Evolutionary conservation across 2,329 filamentous ascomycete species (phyloP), one percentile per base, ranked within the genome.

Genomic region (Didymella pinodella): DNA sequence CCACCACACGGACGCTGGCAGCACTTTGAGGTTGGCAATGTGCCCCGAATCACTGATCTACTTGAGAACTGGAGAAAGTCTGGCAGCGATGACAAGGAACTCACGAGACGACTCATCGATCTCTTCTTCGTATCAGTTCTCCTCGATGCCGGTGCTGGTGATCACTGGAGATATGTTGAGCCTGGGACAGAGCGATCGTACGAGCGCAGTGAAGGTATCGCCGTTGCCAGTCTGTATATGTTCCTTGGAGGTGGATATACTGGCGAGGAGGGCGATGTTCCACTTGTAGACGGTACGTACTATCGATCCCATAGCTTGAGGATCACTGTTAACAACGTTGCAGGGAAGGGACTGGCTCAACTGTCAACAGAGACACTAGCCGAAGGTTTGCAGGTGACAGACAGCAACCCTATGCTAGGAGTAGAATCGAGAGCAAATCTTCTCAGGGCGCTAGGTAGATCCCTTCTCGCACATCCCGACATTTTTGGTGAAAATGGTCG

Each of bases 81-180:
- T 31, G 67, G 68, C 0, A 51, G 91, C 32, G 90, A 95, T 72
- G 84, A 82, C 59, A 85, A 86, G 45, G 91, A 94, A 77, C 84
- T 87, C 59, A 90, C 89, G 59, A 87, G 90, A 55, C 85, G 91
- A 60, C 78, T 93, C 60, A 85, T 94, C 57, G 91, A 93, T 68
- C 82, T 93, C 25, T 93, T 92, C 78, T 81, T 93, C 46, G 81
- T 95, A 61, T 93, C 91, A 50, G 91, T 95, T 4, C 80, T 95
- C 45, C 82, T 95, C 2, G 91, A 95, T 74, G 91, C 94, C 4
- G 94, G 94, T 25, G 92, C 94, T 1, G 94, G 94, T 34, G 93
- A 88, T 2, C 83, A 86, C 65, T 98, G 94, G 94, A 89, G 87
- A 61, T 98, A 96, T 79, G 93, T 91, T 80, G 95, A 92, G 71